Evolutionary conservation across 2,329 filamentous ascomycete species (phyloP), one percentile per base, ranked within the genome.

Genomic region (Nothophoma quercina): DNA sequence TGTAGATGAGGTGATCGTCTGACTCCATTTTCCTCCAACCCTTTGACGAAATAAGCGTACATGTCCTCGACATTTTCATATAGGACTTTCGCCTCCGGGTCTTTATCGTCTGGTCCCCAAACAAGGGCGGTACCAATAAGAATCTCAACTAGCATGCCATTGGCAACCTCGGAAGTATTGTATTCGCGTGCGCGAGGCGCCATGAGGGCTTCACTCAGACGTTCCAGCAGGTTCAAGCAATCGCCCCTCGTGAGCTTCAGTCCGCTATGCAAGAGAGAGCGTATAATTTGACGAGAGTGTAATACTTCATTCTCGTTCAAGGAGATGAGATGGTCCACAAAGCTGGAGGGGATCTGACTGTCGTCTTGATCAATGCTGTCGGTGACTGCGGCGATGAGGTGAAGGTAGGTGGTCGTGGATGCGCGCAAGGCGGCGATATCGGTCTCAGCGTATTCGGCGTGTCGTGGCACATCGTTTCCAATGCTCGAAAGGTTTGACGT

Each of bases 11-110:
- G 77, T 0, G 93, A 96, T 39, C 91, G 58, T 36, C 71, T 81
- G 29, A 89, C 81, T 35, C 87, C 86, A 35, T 84, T 87, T 5
- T 83, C 81, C 21, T 96, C 75, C 23, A 87, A 84, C 15, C 81
- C 81, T 46, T 85, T 84, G 38, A 92, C 82, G 59, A 95, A 88
- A 78, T 91, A 91, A 35, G 83, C 77, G 71, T 98, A 98, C 16
- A 97, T 77, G 55, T 96, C 88, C 16, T 86, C 83, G 3, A 88
- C 90, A 32, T 83, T 80, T 3, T 84, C 82, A n/a, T 81, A 82
- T 2, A 96, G 49, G 19, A 66, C 59, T 36, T 66, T 64, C 12
- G 60, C 58, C 33, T 71, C 64, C 15, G 58, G 57, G 35, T 71
- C 68, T 4, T 58, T 62, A 3, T 59, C 44, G 12, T 60, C 55